A percentile compares a stretch with the other conserved stretches of the same genome.
phyloP scores from a whole-genome alignment of 192 early-diverging fungal genomes.

The Podochytrium sp. region DNA sequence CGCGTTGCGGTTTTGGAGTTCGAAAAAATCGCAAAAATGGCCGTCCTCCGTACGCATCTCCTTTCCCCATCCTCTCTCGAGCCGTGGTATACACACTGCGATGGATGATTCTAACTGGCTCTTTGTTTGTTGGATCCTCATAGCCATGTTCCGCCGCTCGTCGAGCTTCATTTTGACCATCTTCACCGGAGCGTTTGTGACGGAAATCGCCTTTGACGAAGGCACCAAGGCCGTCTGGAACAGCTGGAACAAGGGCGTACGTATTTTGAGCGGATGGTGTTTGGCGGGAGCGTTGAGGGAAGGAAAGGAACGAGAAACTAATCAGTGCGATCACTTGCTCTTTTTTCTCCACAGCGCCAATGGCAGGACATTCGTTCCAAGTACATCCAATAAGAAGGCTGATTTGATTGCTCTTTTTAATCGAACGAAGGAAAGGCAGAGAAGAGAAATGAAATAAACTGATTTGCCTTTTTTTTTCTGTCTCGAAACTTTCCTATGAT shows the following conservation, averaged over 20 bases:
- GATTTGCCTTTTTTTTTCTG: not conserved
- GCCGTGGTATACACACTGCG: not conserved
- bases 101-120: not conserved
- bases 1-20: no score
- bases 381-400: slow-evolving; percentile 46
- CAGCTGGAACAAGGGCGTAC: slow-evolving; percentile 75
- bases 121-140: no score
- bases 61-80: not conserved
- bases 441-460: not conserved
- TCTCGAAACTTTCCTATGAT: not conserved
- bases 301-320: no score
- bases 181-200: slow-evolving; percentile 71
- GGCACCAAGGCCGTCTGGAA: slow-evolving; percentile 68
- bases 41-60: slow-evolving; percentile 9
- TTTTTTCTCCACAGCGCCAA: slow-evolving; percentile 64
- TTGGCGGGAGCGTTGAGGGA: no score
- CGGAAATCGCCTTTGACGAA: slow-evolving; percentile 74
- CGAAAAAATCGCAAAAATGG: slow-evolving; percentile 18
- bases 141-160: slow-evolving; percentile 71
- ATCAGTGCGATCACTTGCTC: not conserved
- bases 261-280: slow-evolving; percentile 33
- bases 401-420: not conserved
- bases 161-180: slow-evolving; percentile 71
- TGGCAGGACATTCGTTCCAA: slow-evolving; percentile 82
- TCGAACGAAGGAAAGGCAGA: not conserved